phyloP scores from a whole-genome alignment of 2,329 filamentous ascomycete species.

The Colletotrichum cereale region DNA sequence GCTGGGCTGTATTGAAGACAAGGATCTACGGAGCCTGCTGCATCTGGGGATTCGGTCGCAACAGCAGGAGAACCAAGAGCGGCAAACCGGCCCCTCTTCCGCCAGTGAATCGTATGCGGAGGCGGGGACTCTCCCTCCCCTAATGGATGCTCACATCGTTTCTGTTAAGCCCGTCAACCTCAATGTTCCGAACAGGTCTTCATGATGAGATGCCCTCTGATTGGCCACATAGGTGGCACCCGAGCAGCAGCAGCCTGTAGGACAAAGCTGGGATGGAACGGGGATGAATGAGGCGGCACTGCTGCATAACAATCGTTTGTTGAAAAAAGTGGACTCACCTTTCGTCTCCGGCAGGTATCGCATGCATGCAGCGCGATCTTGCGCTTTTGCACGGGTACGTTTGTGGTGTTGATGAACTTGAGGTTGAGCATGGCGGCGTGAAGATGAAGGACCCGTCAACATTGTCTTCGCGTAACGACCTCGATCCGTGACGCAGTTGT shows the following conservation, averaged over 20 bases:
- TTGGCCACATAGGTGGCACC: not conserved
- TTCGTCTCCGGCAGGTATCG: slow-evolving; percentile 38
- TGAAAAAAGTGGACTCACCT: slow-evolving; percentile 22
- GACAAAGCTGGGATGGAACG: not conserved
- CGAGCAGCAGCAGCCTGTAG: not conserved
- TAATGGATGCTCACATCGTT: slow-evolving; percentile 39
- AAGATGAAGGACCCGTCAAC: slow-evolving; percentile 1
- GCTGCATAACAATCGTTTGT: not conserved
- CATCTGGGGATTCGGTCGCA: not conserved
- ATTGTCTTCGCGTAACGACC: not conserved
- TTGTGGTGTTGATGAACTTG: slow-evolving; percentile 41
- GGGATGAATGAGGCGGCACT: not conserved
- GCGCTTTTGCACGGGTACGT: slow-evolving; percentile 24
- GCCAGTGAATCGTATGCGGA: slow-evolving; percentile 19
- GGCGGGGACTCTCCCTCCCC: slow-evolving; percentile 18
- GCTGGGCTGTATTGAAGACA: not conserved
- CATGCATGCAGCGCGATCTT: slow-evolving; percentile 40
- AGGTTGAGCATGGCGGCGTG: slow-evolving; percentile 39
- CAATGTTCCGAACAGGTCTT: not conserved
- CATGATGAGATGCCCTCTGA: not conserved
- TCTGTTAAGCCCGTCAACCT: slow-evolving; percentile 27
- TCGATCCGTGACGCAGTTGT: not conserved
- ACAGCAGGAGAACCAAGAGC: not conserved
- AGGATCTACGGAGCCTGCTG: not conserved
- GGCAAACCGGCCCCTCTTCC: not conserved